These are phyloP conservation scores for Lachnellula hyalina DNA, from an alignment of 2,329 filamentous ascomycete genomes.

Conservation along the genomic window DNA sequence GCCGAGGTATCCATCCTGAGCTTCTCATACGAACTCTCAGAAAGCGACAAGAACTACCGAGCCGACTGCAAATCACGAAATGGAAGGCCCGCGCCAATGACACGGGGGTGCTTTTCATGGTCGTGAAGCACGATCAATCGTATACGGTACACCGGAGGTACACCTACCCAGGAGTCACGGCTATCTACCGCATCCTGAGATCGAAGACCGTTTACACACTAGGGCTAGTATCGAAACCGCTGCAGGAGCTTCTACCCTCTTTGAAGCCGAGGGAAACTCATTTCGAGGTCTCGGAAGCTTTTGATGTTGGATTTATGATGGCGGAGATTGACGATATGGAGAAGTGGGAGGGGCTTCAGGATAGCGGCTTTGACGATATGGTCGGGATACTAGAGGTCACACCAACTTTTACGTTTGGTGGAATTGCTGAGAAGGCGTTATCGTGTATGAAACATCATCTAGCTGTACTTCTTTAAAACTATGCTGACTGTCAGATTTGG, in stretches of 20 bases:
- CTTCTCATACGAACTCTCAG: not conserved
- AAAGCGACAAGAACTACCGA: not conserved
- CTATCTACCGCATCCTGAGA: too few relatives aligned
- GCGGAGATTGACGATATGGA: not conserved
- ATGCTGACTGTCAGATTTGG: too few relatives aligned
- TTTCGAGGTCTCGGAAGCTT: not conserved
- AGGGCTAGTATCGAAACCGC: not conserved
- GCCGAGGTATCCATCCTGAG: not conserved
- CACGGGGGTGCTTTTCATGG: too few relatives aligned
- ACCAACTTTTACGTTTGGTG: too few relatives aligned
- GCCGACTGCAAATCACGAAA: too few relatives aligned
- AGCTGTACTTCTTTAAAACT: too few relatives aligned
- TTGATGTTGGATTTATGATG: not conserved
- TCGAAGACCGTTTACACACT: not conserved
- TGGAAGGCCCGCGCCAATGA: too few relatives aligned
- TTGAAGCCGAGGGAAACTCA: not conserved
- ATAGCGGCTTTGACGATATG: not conserved
- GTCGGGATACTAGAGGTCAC: not conserved
- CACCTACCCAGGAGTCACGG: too few relatives aligned
- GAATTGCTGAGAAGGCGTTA: too few relatives aligned
- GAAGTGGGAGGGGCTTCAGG: not conserved
- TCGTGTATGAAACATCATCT: too few relatives aligned
- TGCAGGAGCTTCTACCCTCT: not conserved
- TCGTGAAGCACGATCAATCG: too few relatives aligned
- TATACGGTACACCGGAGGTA: too few relatives aligned